Percentiles rank a stretch among this genome's conserved stretches.
Evolutionary conservation across 2,329 filamentous ascomycete genomes (phyloP).

Genomic region (Orbilia ellipsospora): DNA sequence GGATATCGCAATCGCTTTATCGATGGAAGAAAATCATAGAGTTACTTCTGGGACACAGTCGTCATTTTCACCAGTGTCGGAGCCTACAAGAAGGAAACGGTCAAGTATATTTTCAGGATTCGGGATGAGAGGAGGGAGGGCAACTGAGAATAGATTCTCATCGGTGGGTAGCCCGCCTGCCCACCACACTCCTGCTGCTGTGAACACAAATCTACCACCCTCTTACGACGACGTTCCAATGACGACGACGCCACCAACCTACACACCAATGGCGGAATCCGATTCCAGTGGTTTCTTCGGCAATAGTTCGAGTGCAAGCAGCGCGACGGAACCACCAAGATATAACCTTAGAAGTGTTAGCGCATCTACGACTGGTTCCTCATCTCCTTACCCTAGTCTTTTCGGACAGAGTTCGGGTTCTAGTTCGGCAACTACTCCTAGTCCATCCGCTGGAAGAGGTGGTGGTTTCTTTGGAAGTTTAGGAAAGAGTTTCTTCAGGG

Average conservation of each 20-base stretch:
- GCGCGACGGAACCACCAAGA: constrained; percentile 31
- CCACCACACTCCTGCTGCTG: neutral
- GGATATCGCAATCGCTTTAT: constrained; percentile 50
- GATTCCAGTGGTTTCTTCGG: constrained; percentile 24
- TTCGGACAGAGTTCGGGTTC: no score
- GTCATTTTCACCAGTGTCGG: neutral
- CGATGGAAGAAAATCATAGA: constrained; percentile 34
- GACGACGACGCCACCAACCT: constrained; percentile 34
- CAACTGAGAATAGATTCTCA: constrained; percentile 17
- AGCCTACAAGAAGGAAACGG: constrained; percentile 3
- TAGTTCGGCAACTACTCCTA: constrained; percentile 2
- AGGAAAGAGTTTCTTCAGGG: constrained; percentile 20
- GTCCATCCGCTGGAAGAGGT: neutral
- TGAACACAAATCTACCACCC: constrained; percentile 6
- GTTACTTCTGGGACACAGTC: neutral
- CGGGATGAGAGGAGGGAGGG: neutral
- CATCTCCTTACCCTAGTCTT: neutral
- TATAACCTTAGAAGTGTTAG: constrained; percentile 19
- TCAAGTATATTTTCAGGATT: constrained; percentile 43
- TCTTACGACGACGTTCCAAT: constrained; percentile 46
- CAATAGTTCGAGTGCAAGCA: constrained; percentile 11
- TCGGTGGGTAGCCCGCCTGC: constrained; percentile 22
- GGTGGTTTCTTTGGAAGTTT: constrained; percentile 36
- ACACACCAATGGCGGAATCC: constrained; percentile 33
- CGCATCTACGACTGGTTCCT: no score